phyloP scores from a whole-genome alignment of 306 rosid genomes.

The Cercis canadensis region DNA sequence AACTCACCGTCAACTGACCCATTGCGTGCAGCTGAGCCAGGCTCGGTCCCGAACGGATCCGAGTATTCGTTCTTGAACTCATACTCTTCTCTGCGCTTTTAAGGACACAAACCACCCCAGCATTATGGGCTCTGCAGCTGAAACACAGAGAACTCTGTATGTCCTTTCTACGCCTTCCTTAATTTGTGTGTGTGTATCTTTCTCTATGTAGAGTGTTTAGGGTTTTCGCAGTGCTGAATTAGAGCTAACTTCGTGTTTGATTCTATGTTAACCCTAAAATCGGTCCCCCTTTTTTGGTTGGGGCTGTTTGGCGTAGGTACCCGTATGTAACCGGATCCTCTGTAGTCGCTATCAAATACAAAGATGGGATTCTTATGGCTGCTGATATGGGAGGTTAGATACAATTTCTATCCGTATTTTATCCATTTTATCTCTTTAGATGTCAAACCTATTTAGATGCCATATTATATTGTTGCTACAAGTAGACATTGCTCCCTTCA shows the following conservation, averaged over 20 bases:
- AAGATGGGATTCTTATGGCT: conserved; percentile 94
- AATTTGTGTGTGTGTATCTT: neutral
- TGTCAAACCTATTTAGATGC: too few species aligned
- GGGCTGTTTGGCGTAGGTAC: conserved; percentile 48
- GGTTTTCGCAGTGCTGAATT: neutral
- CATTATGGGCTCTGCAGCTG: conserved; percentile 47
- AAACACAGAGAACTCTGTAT: conserved; percentile 71
- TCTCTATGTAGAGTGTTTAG: neutral
- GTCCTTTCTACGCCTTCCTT: conserved; percentile 17
- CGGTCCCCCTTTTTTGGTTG: neutral
- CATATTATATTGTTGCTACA: neutral
- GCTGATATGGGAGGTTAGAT: conserved; percentile 93
- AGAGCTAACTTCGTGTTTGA: neutral
- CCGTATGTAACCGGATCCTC: conserved; percentile 96
- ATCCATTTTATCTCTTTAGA: too few species aligned
- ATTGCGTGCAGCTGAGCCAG: neutral
- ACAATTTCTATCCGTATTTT: neutral
- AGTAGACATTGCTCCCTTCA: neutral
- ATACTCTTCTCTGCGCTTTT: neutral
- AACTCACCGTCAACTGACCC: too few species aligned
- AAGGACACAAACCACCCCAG: neutral
- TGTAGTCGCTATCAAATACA: conserved; percentile 88
- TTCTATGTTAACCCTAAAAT: conserved; percentile 15
- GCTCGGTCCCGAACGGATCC: neutral
- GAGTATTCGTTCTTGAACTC: neutral